Evolutionary conservation across 169 alveolate species (phyloP), one percentile per base, ranked within the genome.

Genomic region (Perkinsus marinus): DNA sequence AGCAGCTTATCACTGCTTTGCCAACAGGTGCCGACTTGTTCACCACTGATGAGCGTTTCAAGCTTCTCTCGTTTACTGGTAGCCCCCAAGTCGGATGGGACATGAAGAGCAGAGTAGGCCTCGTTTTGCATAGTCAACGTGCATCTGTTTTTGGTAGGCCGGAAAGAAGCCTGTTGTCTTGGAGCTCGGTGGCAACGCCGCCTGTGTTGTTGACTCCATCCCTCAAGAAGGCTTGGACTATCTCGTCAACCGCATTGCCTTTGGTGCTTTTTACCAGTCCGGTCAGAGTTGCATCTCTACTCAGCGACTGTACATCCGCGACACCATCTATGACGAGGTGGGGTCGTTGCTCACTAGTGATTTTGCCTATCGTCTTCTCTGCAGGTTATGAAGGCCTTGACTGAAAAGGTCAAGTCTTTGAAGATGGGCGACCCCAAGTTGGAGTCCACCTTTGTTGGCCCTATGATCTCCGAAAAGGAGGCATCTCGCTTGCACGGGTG

Each of bases 141-240:
- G 68, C 17, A 10, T 10, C 9, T 9, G 17, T 43, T 17, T 17
- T 43, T 43, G 26, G 26, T 43, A 68, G 90, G 90, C 90, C n/a
- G 90, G 90, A 7, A 69, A 69, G 90, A 69, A 69, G 90, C 90
- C 90, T 0, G 90, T 69, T 7, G 90, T 69, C 37, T 39, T 69
- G 34, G 90, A 69, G 41, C 90, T 69, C 90, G 90, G 90, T 36
- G 90, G 90, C 90, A 69, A 69, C 39, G 90, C 90, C 39, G 90
- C 90, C 37, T 30, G 39, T 26, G 41, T 69, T 10, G 90, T 69
- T 22, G 90, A 69, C 90, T 57, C 79, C 34, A 57, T 57, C 34
- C 79, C 79, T 0, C 79, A 57, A 57, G 90, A 69, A 39, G 90
- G 90, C 19, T 26, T 69, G 22, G 90, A 69, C 19, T 30, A 69